Conservation (phyloP, 495 filamentous ascomycete species). For the Daldinia childiae region DNA sequence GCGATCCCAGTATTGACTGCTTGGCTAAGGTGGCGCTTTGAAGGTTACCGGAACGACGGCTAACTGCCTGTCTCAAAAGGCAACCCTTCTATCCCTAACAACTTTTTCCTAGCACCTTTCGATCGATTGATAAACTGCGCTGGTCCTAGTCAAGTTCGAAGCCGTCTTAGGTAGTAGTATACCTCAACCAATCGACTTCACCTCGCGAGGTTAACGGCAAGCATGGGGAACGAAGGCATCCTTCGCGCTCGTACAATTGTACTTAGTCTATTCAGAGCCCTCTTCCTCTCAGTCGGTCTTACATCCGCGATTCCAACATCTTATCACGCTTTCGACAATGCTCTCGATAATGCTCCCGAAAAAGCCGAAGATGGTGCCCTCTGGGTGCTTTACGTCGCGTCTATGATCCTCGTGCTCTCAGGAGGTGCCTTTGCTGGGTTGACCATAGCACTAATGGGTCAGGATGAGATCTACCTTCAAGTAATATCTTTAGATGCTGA, state of each 20-base stretch:
- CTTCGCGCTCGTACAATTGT: constrained; percentile 50
- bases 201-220: constrained; percentile 9
- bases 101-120: background rate
- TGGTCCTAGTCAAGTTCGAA: constrained; percentile 5
- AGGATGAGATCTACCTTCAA: constrained; percentile 97
- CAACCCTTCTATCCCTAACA: background rate
- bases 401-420: constrained; percentile 73
- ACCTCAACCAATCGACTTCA: background rate
- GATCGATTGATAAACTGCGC: background rate
- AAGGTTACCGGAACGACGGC: constrained; percentile 9
- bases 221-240: constrained; percentile 48
- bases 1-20: background rate
- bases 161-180: background rate
- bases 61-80: constrained; percentile 9
- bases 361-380: constrained; percentile 53
- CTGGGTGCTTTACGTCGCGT: constrained; percentile 57
- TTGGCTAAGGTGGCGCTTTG: background rate
- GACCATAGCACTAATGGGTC: constrained; percentile 89
- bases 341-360: constrained; percentile 48
- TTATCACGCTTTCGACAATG: constrained; percentile 44
- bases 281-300: constrained; percentile 52
- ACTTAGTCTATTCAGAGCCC: constrained; percentile 51
- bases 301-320: constrained; percentile 49
- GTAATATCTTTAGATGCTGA: constrained; percentile 80
- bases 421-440: constrained; percentile 97